Base-by-base conservation (phyloP, 148 eudicot genomes). In the Cornus suecica region DNA sequence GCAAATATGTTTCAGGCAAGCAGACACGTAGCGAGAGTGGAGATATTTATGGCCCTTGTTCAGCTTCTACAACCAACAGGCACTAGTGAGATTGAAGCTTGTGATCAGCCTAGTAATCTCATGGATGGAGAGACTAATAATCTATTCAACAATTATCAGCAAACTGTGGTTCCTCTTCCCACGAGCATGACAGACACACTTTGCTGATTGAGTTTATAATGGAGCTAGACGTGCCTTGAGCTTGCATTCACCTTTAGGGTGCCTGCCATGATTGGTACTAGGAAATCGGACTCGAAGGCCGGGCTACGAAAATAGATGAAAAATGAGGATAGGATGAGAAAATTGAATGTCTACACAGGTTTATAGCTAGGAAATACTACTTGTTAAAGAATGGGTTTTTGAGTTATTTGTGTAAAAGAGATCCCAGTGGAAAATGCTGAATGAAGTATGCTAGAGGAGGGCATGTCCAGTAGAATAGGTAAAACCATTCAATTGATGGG, bases 21-120 rank as follows among this genome's bases (percentile, higher is more conserved):
- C 34, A 72, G 81, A 56, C 83, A 72, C 69, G 86, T 90, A 25
- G 80, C 88, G 4, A 89, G 97, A 74, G 87, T 88, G 84, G 91
- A 94, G 60, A 89, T 94, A 64, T 88, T 90, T 71, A 61, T 87
- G 30, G 85, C 95, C 24, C 97, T 94, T 58, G 85, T 89, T 82
- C 98, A 92, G 78, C 86, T 86, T 62, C 78, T 92, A 69, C 86
- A 83, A 60, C 85, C 83, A 65, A 82, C 82, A 29, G 75, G 76
- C 32, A 63, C 87, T 13, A 84, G 71, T 20, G 75, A 74, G 61
- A 48, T 72, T 27, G 76, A 73, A 54, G 25, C 37, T 54, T 66
- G 28, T 16, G 73, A 71, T 68, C 78, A 80, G 75, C 74, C 73
- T 66, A 70, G 66, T 37, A 69, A 82, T 61, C 29, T 23, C 69